Evolutionary conservation across 148 eudicot species (phyloP).

Genomic region (Heliamphora exappendiculata): DNA sequence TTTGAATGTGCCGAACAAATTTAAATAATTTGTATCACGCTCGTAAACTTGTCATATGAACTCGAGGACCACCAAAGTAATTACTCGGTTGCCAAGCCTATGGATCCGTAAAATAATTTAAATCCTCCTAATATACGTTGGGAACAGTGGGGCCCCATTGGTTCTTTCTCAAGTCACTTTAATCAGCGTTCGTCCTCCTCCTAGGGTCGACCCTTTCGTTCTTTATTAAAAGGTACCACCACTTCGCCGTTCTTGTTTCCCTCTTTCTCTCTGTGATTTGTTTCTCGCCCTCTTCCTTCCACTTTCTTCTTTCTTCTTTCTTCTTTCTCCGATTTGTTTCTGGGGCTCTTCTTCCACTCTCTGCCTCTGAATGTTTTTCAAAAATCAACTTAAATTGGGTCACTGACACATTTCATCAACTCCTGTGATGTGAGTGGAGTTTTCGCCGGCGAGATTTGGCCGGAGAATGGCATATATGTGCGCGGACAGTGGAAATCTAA

Average conservation of each 20-base stretch:
- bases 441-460: slow-evolving; percentile 14
- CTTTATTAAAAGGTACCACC: slow-evolving; percentile 1
- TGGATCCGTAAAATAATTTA: neutral
- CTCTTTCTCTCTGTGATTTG: too few species aligned
- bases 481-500: slow-evolving; percentile 88
- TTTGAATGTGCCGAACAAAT: too few species aligned
- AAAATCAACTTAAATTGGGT: neutral
- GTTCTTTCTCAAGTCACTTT: neutral
- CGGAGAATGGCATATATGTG: slow-evolving; percentile 85
- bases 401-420: too few species aligned
- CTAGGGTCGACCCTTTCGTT: neutral
- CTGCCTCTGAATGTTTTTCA: neutral
- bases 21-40: too few species aligned
- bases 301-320: too few species aligned
- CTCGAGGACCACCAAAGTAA: too few species aligned
- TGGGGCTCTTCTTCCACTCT: neutral
- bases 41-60: too few species aligned
- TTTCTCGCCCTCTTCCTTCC: too few species aligned
- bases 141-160: neutral
- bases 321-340: too few species aligned
- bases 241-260: neutral
- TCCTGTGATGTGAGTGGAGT: slow-evolving; percentile 12
- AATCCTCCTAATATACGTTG: neutral
- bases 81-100: neutral
- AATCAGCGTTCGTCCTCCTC: neutral